Conservation (phyloP, 1,139 yeast genomes). For the Lizanozyma gosingica region DNA sequence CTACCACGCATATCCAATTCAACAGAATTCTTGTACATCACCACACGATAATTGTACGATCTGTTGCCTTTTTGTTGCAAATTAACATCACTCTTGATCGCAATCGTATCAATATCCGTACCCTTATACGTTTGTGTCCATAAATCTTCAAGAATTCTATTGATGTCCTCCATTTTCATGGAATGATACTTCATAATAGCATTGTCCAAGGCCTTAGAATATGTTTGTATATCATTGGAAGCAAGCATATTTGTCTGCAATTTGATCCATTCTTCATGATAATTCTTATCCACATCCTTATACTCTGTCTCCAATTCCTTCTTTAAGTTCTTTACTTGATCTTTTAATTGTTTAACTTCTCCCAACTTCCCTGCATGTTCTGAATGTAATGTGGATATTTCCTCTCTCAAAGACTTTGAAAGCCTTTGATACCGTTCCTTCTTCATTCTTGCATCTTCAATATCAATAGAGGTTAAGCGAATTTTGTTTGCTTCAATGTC, state of each 20-base stretch:
- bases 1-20: constrained; percentile 97
- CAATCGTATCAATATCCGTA: constrained; percentile 87
- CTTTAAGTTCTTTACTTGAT: constrained; percentile 50
- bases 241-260: constrained; percentile 71
- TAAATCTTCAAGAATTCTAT: constrained; percentile 74
- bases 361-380: constrained; percentile 75
- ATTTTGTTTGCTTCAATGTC: constrained; percentile 22
- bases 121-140: constrained; percentile 96
- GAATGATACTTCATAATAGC: constrained; percentile 94
- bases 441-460: constrained; percentile 55
- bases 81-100: constrained; percentile 74
- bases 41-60: constrained; percentile 87
- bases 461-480: constrained; percentile 27
- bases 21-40: constrained; percentile 86
- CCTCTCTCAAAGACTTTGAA: constrained; percentile 44
- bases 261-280: constrained; percentile 65
- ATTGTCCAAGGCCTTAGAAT: constrained; percentile 78
- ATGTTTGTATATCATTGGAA: constrained; percentile 77
- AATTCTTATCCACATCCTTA: constrained; percentile 52
- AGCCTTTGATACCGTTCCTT: constrained; percentile 56
- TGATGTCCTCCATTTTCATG: constrained; percentile 87
- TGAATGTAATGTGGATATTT: constrained; percentile 51
- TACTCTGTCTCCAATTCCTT: constrained; percentile 64
- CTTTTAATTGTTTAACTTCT: constrained; percentile 75
- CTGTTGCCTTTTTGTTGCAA: constrained; percentile 50